Percentiles rank a stretch among this genome's conserved stretches.
These are phyloP conservation scores for Podospora bellae-mahoneyi DNA, from an alignment of 495 filamentous ascomycete species.

Conservation along the genomic window DNA sequence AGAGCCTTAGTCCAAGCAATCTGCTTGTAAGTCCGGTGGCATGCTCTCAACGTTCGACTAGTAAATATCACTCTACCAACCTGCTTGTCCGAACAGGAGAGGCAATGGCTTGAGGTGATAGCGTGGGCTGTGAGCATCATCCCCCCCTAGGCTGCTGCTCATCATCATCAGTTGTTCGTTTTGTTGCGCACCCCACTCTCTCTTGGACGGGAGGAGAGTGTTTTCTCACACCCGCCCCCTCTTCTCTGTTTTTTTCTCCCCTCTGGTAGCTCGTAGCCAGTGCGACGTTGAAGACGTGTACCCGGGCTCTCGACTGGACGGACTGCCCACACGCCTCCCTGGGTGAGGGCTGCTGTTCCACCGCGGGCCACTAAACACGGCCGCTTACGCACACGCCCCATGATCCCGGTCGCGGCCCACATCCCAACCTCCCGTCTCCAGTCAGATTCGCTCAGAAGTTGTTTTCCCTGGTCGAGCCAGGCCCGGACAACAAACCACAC, in stretches of 20 bases:
- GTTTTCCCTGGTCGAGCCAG: slow-evolving; percentile 27
- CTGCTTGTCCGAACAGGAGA: neutral
- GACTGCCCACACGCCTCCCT: slow-evolving; percentile 29
- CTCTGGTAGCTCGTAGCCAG: slow-evolving; percentile 12
- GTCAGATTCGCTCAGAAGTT: slow-evolving; percentile 23
- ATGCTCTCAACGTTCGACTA: too few relatives aligned
- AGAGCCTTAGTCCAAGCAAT: neutral
- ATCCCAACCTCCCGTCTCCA: slow-evolving; percentile 31
- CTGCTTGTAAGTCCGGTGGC: neutral
- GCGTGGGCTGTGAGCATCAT: neutral
- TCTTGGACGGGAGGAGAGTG: neutral
- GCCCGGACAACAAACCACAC: slow-evolving; percentile 27
- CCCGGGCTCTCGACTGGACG: slow-evolving; percentile 14
- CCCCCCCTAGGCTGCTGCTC: too few relatives aligned
- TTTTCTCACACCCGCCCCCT: slow-evolving; percentile 10
- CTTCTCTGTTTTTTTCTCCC: slow-evolving; percentile 9
- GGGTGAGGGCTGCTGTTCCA: slow-evolving; percentile 14
- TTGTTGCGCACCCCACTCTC: slow-evolving; percentile 7
- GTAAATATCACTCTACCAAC: neutral
- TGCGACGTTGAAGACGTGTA: slow-evolving; percentile 26
- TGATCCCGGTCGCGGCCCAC: slow-evolving; percentile 15
- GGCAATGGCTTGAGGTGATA: slow-evolving; percentile 3
- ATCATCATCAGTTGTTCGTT: neutral
- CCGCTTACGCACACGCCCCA: slow-evolving; percentile 23
- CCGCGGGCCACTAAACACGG: slow-evolving; percentile 21